phyloP scores from a whole-genome alignment of 805 yeast genomes.

The Lipomyces chichibuensis region DNA sequence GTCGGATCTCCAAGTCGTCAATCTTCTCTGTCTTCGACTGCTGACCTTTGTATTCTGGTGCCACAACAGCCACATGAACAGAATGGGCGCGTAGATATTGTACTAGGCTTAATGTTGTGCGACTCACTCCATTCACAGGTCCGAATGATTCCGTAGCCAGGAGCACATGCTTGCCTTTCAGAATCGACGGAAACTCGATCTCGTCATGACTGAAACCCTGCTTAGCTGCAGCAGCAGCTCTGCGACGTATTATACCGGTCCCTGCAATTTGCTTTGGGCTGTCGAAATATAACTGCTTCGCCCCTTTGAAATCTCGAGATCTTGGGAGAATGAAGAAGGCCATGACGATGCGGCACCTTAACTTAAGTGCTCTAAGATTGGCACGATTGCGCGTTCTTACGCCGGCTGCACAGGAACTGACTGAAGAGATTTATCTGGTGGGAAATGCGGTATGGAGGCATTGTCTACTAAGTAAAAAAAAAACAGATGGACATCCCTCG shows the following conservation, averaged over 20 bases:
- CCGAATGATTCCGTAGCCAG: slow-evolving; percentile 4
- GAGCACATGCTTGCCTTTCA: slow-evolving; percentile 3
- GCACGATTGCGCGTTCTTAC: no score
- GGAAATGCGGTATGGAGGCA: no score
- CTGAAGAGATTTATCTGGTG: no score
- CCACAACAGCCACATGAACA: slow-evolving; percentile 4
- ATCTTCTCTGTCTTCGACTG: background rate
- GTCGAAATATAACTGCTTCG: background rate
- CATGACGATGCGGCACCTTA: background rate
- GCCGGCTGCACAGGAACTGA: no score
- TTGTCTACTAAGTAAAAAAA: no score
- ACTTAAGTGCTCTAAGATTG: no score
- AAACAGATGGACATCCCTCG: no score
- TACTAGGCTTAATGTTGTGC: slow-evolving; percentile 3
- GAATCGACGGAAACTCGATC: slow-evolving; percentile 8
- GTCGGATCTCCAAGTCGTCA: background rate
- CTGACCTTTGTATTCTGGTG: slow-evolving; percentile 1
- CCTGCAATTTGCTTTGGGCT: background rate
- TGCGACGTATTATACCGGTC: background rate
- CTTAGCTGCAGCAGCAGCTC: background rate
- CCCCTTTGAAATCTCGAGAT: background rate
- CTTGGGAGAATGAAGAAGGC: background rate
- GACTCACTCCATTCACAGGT: slow-evolving; percentile 5
- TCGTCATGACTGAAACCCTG: background rate
- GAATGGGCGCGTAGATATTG: slow-evolving; percentile 4